Evolutionary conservation across 2,329 filamentous ascomycete genomes (phyloP).

Genomic region (Didymella pomorum): DNA sequence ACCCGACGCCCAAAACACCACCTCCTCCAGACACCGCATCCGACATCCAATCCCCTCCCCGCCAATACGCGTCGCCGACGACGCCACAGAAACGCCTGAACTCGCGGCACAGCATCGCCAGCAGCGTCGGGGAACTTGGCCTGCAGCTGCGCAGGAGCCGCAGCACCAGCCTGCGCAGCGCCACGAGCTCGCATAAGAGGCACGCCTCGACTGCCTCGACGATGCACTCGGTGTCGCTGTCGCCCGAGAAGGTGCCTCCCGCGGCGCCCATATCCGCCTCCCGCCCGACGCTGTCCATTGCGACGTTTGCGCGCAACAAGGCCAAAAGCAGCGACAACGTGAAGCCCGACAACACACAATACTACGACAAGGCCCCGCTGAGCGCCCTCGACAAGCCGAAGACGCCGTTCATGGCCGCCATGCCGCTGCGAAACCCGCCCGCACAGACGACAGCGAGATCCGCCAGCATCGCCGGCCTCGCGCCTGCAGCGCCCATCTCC

Average conservation of each 20-base stretch:
- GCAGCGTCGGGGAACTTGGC: conserved; percentile 50
- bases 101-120: conserved; percentile 45
- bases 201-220: conserved; percentile 41
- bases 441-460: conserved; percentile 34
- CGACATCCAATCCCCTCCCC: conserved; percentile 5
- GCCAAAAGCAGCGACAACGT: conserved; percentile 49
- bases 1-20: not conserved
- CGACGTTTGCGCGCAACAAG: conserved; percentile 48
- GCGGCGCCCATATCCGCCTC: conserved; percentile 30
- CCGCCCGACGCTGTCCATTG: conserved; percentile 50
- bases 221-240: conserved; percentile 44
- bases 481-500: conserved; percentile 38
- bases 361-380: conserved; percentile 44
- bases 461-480: conserved; percentile 35
- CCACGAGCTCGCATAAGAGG: conserved; percentile 42
- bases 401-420: conserved; percentile 45
- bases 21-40: not conserved
- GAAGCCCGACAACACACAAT: conserved; percentile 25
- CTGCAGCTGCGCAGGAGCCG: conserved; percentile 51
- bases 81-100: conserved; percentile 40
- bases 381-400: conserved; percentile 47
- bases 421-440: conserved; percentile 38
- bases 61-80: conserved; percentile 34
- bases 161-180: conserved; percentile 53
- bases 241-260: conserved; percentile 45